Percentiles rank a stretch among this genome's conserved stretches.
Evolutionary conservation across 805 yeast genomes (phyloP).

Genomic region (Komagataella pastoris): DNA sequence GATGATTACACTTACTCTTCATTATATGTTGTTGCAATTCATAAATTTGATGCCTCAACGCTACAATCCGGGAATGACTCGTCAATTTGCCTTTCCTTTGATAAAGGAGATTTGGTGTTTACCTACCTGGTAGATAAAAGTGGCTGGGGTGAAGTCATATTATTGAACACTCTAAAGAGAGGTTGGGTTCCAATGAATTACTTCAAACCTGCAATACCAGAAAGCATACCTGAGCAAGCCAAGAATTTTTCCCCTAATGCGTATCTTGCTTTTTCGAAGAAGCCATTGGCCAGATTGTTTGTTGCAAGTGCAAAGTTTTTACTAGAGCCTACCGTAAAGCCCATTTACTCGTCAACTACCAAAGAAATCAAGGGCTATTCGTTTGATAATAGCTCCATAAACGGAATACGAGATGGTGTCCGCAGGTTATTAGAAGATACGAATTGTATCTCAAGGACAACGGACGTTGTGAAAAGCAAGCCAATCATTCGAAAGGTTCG

Average conservation of each 20-base stretch:
- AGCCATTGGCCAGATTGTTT: slow-evolving; percentile 42
- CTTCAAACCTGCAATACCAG: slow-evolving; percentile 29
- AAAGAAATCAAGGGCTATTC: slow-evolving; percentile 28
- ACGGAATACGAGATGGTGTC: slow-evolving; percentile 64
- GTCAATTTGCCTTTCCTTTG: slow-evolving; percentile 62
- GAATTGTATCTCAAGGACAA: slow-evolving; percentile 63
- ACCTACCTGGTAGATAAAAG: slow-evolving; percentile 69
- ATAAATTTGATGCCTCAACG: slow-evolving; percentile 23
- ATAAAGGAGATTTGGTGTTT: slow-evolving; percentile 57
- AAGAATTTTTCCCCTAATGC: slow-evolving; percentile 6
- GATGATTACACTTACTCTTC: slow-evolving; percentile 12
- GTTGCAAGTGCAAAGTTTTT: slow-evolving; percentile 55
- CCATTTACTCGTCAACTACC: slow-evolving; percentile 17
- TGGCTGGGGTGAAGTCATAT: slow-evolving; percentile 82
- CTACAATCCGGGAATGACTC: slow-evolving; percentile 54
- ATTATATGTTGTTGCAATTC: slow-evolving; percentile 20
- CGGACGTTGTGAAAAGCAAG: slow-evolving; percentile 49
- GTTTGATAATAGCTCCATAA: slow-evolving; percentile 42
- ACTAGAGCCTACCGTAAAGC: slow-evolving; percentile 45
- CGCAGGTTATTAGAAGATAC: slow-evolving; percentile 49
- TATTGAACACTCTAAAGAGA: slow-evolving; percentile 44
- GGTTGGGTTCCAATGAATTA: slow-evolving; percentile 88
- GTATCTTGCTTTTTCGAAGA: slow-evolving; percentile 24
- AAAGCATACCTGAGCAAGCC: slow-evolving; percentile 10
- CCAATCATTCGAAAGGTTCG: slow-evolving; percentile 51